Evolutionary conservation across 2,329 filamentous ascomycete species (phyloP), one percentile per base, ranked within the genome.

Genomic region (Monosporascus sp.): DNA sequence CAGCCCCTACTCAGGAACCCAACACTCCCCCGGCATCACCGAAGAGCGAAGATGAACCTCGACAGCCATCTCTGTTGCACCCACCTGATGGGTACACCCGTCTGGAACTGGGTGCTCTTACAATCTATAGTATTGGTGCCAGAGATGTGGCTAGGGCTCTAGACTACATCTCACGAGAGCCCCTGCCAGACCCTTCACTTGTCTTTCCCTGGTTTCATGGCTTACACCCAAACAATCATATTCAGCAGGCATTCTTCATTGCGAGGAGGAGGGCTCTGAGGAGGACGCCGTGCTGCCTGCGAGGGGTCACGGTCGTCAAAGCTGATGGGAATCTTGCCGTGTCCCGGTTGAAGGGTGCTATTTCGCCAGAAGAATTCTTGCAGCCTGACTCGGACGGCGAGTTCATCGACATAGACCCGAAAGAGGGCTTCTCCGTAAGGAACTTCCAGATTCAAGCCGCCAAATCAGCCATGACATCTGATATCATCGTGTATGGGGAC

Each of bases 121-220:
- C 80, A 68, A 48, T 97, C 25, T 96, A 89, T 70, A 82, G 85
- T 44, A 84, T 97, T 60, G 81, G 84, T 64, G 83, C 87, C 31
- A 74, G 77, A 41, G 81, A 82, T 27, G 77, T 97, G 44, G 83
- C 84, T 11, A 77, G 83, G 46, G 90, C 93, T 1, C 67, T 97
- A 37, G 84, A 95, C 58, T 83, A 92, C 63, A 75, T 84, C 54
- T 82, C 93, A 3, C 81, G 84, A 2, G 90, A 96, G 64, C 87
- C 91, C 1, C 77, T 97, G 24, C 93, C 94, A 6, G 85, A 93
- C 52, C 85, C 94, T 0, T 82, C 87, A n/a, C 79, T 85, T 55
- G 89, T 97, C 56, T 99, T 97, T 65, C 94, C 94, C 2, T 99
- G 94, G 94, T 78, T 97, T 24, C 94, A 99, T 72, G 94, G 94